Conservation (phyloP, 495 filamentous ascomycete species). For the Hypoxylon trugodes region DNA sequence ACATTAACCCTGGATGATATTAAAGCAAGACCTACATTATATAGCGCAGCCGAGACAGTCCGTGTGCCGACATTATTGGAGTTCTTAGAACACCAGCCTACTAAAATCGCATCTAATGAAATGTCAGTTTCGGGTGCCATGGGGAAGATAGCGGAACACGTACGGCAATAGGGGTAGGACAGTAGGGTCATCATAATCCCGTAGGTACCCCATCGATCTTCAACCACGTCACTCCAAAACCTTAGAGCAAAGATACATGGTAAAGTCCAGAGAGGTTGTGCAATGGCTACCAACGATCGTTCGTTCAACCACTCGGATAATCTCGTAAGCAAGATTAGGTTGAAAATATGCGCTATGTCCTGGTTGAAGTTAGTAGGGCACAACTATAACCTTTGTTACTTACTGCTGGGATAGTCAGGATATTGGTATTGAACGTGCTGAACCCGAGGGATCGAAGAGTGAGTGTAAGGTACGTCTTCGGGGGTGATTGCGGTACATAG, state of each 20-base stretch:
- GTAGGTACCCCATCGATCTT: slow-evolving; percentile 62
- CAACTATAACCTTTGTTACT: not conserved
- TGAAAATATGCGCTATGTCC: slow-evolving; percentile 58
- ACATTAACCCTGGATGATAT: slow-evolving; percentile 12
- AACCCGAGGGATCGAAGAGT: slow-evolving; percentile 69
- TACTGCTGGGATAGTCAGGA: slow-evolving; percentile 71
- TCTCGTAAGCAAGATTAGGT: slow-evolving; percentile 61
- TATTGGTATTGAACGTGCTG: slow-evolving; percentile 71
- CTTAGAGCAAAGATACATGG: slow-evolving; percentile 63
- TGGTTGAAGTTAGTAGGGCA: slow-evolving; percentile 13
- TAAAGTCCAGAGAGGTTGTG: slow-evolving; percentile 66
- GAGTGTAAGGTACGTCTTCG: slow-evolving; percentile 69
- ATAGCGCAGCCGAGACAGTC: slow-evolving; percentile 69
- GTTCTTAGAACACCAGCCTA: slow-evolving; percentile 70
- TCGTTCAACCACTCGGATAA: slow-evolving; percentile 67
- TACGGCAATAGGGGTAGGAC: slow-evolving; percentile 51
- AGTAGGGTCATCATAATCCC: slow-evolving; percentile 62
- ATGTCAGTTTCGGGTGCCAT: not conserved
- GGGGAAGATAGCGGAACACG: not conserved
- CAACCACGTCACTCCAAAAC: slow-evolving; percentile 44
- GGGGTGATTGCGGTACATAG: slow-evolving; percentile 65
- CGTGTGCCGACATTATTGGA: slow-evolving; percentile 73
- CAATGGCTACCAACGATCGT: slow-evolving; percentile 60
- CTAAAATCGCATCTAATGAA: slow-evolving; percentile 63
- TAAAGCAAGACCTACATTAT: slow-evolving; percentile 54